Evolutionary conservation across 2,329 filamentous ascomycete genomes (phyloP).

Genomic region (Pseudophaeomoniella oleicola): DNA sequence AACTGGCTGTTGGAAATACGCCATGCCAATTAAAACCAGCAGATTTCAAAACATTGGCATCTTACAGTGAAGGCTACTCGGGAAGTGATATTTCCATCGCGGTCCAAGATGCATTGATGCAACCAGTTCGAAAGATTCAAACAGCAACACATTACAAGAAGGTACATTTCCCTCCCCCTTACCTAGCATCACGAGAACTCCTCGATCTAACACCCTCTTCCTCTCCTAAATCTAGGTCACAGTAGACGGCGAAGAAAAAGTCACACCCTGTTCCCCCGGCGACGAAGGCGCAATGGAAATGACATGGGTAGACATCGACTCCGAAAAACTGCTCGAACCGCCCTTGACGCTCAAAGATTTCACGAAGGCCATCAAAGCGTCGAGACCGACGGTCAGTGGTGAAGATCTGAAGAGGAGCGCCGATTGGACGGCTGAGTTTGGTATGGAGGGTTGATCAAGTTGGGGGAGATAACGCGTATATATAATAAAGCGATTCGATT

Average conservation of each 20-base stretch:
- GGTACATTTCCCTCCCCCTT: slow-evolving; percentile 32
- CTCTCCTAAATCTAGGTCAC: slow-evolving; percentile 40
- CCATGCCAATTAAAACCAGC: slow-evolving; percentile 65
- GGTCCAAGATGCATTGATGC: slow-evolving; percentile 93
- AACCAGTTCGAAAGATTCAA: slow-evolving; percentile 90
- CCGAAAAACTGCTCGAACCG: slow-evolving; percentile 74
- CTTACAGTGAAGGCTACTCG: slow-evolving; percentile 83
- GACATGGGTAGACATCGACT: slow-evolving; percentile 78
- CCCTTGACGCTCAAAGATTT: slow-evolving; percentile 83
- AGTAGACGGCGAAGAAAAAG: slow-evolving; percentile 44
- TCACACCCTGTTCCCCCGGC: slow-evolving; percentile 85
- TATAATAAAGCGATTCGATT: neutral
- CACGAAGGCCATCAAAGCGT: slow-evolving; percentile 75
- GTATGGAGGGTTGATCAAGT: slow-evolving; percentile 59
- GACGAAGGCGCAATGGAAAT: slow-evolving; percentile 78
- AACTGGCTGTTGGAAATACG: slow-evolving; percentile 83
- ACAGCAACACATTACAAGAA: slow-evolving; percentile 96
- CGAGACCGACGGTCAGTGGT: slow-evolving; percentile 75
- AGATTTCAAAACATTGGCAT: slow-evolving; percentile 68
- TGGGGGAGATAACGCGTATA: neutral
- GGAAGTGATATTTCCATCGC: slow-evolving; percentile 93
- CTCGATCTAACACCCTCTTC: neutral
- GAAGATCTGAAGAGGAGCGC: slow-evolving; percentile 73
- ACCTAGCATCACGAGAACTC: neutral
- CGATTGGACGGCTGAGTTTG: slow-evolving; percentile 94